Evolutionary conservation across 2,329 filamentous ascomycete genomes (phyloP), one percentile per base, ranked within the genome.

Genomic region (Penicillium oxalicum): DNA sequence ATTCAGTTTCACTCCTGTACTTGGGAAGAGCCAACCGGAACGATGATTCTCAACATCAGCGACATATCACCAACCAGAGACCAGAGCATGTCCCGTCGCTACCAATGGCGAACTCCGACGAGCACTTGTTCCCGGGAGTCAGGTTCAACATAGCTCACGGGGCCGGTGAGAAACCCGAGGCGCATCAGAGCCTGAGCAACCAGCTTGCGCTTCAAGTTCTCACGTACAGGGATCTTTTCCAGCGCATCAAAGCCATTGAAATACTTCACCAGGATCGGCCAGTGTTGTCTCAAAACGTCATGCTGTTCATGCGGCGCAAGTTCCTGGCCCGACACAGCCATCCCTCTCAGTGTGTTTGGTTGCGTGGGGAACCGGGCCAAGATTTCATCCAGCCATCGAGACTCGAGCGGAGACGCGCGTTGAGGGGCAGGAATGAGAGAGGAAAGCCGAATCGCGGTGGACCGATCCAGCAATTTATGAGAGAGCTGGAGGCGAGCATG

Each of bases 221-320:
- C 89, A 48, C 86, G 79, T n/a, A 93, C 74, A 1, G 87, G 82
- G 56, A 98, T 86, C 59, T 91, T 84, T 71, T 98, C 93, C 51
- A 97, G 75, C 2, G 91, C 83, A 62, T 86, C 84, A 48, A 78
- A 80, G 1, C 93, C 93, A 66, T 97, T 91, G 59, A 97, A 88
- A 68, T 96, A 93, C 67, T 87, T 88, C 60, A 84, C 79, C 59
- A 95, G 82, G 39, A 78, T 74, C 2, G 82, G 80, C 86, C 90
- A 95, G 41, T 80, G 78, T 48, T 81, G 78, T 37, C 80, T 76
- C 11, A 87, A 58, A 1, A 64, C 56, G 8, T 54, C 60, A 27
- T 60, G 57, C 9, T 59, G 53, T 9, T 59, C 65, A 6, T 53
- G 53, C 3, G 57, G 51, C 12, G 55, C 50, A 13, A 58, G 48